These are phyloP conservation scores for Talaromyces sp. DNA, from an alignment of 2,329 filamentous ascomycete genomes.

Conservation along the genomic window DNA sequence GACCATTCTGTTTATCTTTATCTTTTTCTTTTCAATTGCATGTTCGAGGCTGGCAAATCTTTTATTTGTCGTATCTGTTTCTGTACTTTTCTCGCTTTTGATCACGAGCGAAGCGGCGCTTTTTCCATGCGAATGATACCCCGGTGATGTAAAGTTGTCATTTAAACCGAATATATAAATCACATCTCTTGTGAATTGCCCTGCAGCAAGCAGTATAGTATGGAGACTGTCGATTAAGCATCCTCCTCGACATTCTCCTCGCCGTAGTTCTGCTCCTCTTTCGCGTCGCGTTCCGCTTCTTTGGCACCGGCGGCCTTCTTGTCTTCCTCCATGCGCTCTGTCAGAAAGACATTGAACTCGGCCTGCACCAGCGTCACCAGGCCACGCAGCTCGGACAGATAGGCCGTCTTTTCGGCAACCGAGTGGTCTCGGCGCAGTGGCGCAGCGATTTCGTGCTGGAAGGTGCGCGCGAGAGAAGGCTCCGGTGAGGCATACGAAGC, in stretches of 20 bases:
- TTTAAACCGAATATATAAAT: background rate
- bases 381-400: constrained; percentile 48
- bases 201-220: background rate
- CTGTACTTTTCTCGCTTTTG: constrained; percentile 2
- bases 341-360: constrained; percentile 57
- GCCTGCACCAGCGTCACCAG: constrained; percentile 50
- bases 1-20: constrained; percentile 15
- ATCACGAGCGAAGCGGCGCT: background rate
- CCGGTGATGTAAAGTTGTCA: constrained; percentile 6
- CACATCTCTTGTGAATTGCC: background rate
- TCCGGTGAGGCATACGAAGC: constrained; percentile 28
- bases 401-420: constrained; percentile 46
- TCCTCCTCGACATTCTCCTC: constrained; percentile 73
- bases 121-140: constrained; percentile 11
- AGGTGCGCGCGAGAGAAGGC: constrained; percentile 22
- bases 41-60: background rate
- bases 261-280: constrained; percentile 65
- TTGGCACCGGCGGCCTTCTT: constrained; percentile 37
- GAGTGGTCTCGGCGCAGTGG: constrained; percentile 15
- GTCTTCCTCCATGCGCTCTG: constrained; percentile 59
- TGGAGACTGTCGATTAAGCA: background rate
- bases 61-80: background rate
- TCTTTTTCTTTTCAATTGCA: constrained; percentile 11
- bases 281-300: constrained; percentile 34
- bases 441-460: constrained; percentile 25